phyloP scores from a whole-genome alignment of 208 protist genomes.

The Leishmania major region DNA sequence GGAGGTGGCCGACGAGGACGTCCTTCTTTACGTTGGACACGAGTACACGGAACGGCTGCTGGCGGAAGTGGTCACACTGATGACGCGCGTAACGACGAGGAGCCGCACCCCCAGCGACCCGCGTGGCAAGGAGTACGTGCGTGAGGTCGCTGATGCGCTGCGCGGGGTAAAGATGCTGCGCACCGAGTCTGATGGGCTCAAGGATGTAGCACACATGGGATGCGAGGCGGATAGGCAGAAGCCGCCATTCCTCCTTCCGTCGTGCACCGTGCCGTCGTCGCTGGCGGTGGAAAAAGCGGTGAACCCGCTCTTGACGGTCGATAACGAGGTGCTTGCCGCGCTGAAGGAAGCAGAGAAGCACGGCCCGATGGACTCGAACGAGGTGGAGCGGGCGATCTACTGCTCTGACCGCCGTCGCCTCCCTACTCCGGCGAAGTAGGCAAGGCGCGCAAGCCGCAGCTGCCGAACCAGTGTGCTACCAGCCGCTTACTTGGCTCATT shows the following conservation, averaged over 20 bases:
- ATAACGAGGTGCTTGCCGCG: conserved; percentile 38
- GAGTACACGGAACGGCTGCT: conserved; percentile 78
- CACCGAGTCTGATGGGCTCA: conserved; percentile 40
- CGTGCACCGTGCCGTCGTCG: conserved; percentile 72
- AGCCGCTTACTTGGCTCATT: background rate
- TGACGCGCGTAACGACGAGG: conserved; percentile 24
- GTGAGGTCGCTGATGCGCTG: conserved; percentile 25
- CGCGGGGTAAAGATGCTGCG: conserved; percentile 42
- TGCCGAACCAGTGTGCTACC: background rate
- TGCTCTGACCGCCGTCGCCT: conserved; percentile 38
- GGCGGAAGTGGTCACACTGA: conserved; percentile 42
- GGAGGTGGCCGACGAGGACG: conserved; percentile 47
- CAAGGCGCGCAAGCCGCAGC: background rate
- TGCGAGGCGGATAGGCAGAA: conserved; percentile 3
- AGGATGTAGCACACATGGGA: conserved; percentile 27
- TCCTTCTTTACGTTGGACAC: conserved; percentile 81
- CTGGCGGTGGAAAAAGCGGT: conserved; percentile 57
- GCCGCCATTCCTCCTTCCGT: conserved; percentile 33
- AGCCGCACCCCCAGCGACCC: background rate
- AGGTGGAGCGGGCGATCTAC: conserved; percentile 48
- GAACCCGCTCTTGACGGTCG: conserved; percentile 74
- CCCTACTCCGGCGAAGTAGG: background rate
- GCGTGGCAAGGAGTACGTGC: conserved; percentile 25
- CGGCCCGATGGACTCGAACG: conserved; percentile 26
- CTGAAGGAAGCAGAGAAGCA: conserved; percentile 23